Conservation (phyloP, 2,329 filamentous ascomycete genomes). For the Aspergillus spinulosporus region DNA sequence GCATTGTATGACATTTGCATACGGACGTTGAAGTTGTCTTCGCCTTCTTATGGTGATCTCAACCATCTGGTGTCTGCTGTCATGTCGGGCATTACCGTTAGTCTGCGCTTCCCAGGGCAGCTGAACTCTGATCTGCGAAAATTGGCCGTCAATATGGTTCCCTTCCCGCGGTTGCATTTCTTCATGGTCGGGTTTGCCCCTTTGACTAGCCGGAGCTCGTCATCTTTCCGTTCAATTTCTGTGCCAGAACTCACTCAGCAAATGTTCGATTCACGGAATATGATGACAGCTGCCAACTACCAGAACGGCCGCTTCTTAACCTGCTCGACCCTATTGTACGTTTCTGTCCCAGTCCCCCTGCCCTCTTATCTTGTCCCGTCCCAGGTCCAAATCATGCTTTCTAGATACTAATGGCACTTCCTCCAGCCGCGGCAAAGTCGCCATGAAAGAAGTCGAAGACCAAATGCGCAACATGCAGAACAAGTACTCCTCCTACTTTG, state of each 20-base stretch:
- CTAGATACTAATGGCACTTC: background rate
- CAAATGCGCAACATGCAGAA: constrained; percentile 99
- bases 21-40: constrained; percentile 63
- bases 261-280: background rate
- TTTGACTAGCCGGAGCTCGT: constrained; percentile 68
- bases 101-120: constrained; percentile 64
- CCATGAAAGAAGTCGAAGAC: constrained; percentile 99
- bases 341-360: background rate
- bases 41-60: constrained; percentile 63
- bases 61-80: constrained; percentile 68
- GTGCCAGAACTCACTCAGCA: constrained; percentile 64
- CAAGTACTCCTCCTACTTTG: constrained; percentile 99
- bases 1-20: constrained; percentile 68
- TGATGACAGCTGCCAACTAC: background rate
- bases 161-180: constrained; percentile 67
- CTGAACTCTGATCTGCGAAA: constrained; percentile 68
- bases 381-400: background rate
- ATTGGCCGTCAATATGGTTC: constrained; percentile 69
- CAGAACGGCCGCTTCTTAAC: background rate
- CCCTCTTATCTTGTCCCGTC: background rate
- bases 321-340: background rate
- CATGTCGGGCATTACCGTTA: constrained; percentile 66
- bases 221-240: constrained; percentile 83
- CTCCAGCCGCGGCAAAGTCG: constrained; percentile 88
- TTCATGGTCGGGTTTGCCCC: constrained; percentile 66